Conservation (phyloP, 2,329 filamentous ascomycete genomes). For the Fusarium oligoseptatum region DNA sequence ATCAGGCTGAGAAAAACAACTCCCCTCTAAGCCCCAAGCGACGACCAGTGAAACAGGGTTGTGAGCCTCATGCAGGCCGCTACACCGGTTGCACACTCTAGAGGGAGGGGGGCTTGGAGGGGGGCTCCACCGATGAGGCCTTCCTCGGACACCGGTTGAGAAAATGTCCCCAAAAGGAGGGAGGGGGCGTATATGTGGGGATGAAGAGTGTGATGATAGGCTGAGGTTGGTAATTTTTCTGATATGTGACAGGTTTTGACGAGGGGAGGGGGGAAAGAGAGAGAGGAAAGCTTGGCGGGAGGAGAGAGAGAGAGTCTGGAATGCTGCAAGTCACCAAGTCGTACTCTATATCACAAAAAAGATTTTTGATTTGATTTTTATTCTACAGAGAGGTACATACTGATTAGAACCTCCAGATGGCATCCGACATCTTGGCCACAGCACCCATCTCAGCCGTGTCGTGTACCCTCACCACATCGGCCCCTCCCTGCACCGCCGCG, state of each 20-base stretch:
- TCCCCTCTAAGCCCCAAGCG: background rate
- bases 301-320: background rate
- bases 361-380: background rate
- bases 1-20: conserved; percentile 3
- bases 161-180: background rate
- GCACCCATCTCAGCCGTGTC: conserved; percentile 89
- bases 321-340: conserved; percentile 4
- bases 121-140: conserved; percentile 32
- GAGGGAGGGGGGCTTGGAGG: no score
- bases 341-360: background rate
- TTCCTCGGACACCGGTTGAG: conserved; percentile 32
- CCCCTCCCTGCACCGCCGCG: conserved; percentile 86
- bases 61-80: conserved; percentile 34
- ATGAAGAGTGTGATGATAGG: background rate
- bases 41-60: conserved; percentile 3
- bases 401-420: conserved; percentile 75
- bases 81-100: conserved; percentile 25
- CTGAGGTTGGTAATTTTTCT: conserved; percentile 10
- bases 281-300: background rate
- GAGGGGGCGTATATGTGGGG: background rate
- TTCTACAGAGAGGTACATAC: background rate
- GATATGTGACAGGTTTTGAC: conserved; percentile 26
- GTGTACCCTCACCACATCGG: conserved; percentile 93
- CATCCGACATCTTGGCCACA: conserved; percentile 89
- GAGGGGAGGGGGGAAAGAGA: background rate